Base-by-base conservation (phyloP, 75 land plant genomes). In the Sequoia sempervirens region DNA sequence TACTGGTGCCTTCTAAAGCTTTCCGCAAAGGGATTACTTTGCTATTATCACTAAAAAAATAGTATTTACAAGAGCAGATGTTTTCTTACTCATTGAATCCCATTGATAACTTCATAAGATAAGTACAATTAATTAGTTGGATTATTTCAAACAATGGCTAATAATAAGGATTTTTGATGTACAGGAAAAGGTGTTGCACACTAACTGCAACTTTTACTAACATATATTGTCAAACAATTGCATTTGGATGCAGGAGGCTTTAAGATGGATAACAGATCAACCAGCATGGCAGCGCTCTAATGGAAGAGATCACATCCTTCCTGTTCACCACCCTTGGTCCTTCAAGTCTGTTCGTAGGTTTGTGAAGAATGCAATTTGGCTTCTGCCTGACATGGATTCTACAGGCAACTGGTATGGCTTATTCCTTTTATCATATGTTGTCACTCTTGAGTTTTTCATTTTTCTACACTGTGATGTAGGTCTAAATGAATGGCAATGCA, bases 301-400 rank as follows among this genome's bases (percentile, higher is more conserved):
- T 80, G 97, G 97, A 58, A 94, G 95, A 84, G 99, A 96, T 82
- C 99, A 96, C 86, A 92, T 96, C 56, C 91, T 96, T 81, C 94
- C 99, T 40, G 93, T 96, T 89, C 99, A 96, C 85, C 99, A 96
- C 85, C 99, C 99, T 8, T 96, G 99, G 99, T 96, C 99, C 38
- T 92, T 96, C 83, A 96, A 96, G 82, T 89, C 99, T 20, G 95
- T 92, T 84, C 91, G 99, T 1, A 87, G 89, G 83, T 91, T 83
- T 68, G 80, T 96, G 91, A 96, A 93, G 80, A 90, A 91, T 47
- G 95, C 99, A 43, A 95, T 96, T 46, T 96, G 99, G 99, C 93
- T 96, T 56, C 92, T 96, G 15, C 99, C 99, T 81, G 99, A 96
- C 84, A 91, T 95, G 93, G 99, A 96, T 82, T 96, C 99, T 61